A percentile compares a stretch with the other conserved stretches of the same genome.
Conservation (phyloP, 352 stramenopile species). For the Globisporangium barbulae region DNA sequence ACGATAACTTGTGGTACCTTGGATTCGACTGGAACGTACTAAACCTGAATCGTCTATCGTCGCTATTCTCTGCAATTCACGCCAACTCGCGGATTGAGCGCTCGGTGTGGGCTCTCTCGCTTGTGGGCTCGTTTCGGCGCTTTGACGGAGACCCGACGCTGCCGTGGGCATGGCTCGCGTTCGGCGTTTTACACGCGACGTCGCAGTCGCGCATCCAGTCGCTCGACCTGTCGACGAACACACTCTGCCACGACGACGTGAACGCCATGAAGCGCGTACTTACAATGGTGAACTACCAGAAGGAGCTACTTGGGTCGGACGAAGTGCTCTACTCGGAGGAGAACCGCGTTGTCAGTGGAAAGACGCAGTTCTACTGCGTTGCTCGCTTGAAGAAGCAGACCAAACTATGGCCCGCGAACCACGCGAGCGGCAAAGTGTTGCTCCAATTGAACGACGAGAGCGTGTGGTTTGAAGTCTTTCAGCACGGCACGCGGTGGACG, state of each 20-base stretch:
- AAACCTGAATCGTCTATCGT: constrained; percentile 25
- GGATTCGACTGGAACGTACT: constrained; percentile 30
- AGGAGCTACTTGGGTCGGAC: constrained; percentile 3
- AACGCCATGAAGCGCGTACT: constrained; percentile 19
- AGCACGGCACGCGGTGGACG: constrained; percentile 15
- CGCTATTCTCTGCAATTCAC: constrained; percentile 40
- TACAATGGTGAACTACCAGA: constrained; percentile 1
- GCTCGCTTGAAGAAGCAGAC: constrained; percentile 7
- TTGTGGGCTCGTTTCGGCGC: constrained; percentile 23
- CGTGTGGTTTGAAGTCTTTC: constrained; percentile 23
- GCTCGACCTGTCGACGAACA: constrained; percentile 42
- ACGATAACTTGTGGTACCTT: constrained; percentile 16
- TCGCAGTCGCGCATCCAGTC: constrained; percentile 18
- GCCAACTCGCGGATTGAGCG: constrained; percentile 1
- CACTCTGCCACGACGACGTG: constrained; percentile 29
- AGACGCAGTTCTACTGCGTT: neutral
- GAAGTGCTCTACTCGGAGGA: neutral
- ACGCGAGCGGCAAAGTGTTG: neutral
- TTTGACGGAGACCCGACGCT: constrained; percentile 21
- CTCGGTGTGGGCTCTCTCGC: constrained; percentile 28
- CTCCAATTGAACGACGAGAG: constrained; percentile 12
- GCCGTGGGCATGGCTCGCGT: constrained; percentile 40
- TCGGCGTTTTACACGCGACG: constrained; percentile 23
- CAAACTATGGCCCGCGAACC: constrained; percentile 1
- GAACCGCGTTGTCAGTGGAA: neutral